Conservation (phyloP, 371 early-diverging fungal species). For the Basidiobolus meristosporus region DNA sequence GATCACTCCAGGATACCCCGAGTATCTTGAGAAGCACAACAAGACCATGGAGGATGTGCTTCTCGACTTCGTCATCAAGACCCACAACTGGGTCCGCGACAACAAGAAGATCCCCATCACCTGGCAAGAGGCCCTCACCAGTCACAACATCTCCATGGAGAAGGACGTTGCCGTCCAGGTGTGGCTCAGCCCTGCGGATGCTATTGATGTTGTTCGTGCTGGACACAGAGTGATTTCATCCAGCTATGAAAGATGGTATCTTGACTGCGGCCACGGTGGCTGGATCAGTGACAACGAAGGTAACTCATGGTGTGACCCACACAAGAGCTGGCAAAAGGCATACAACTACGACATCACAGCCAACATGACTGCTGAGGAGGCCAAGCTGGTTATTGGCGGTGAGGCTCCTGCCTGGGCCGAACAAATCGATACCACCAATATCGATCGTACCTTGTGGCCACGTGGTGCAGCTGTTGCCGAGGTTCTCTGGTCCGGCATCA, state of each 20-base stretch:
- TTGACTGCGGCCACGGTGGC: constrained; percentile 44
- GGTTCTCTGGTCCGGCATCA: constrained; percentile 51
- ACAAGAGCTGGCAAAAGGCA: constrained; percentile 64
- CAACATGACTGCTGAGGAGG: constrained; percentile 8
- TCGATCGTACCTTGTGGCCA: constrained; percentile 52
- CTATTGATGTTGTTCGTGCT: constrained; percentile 32
- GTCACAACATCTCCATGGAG: constrained; percentile 16
- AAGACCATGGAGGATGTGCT: constrained; percentile 8
- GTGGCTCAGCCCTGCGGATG: constrained; percentile 24
- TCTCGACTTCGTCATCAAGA: constrained; percentile 7
- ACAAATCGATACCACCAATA: constrained; percentile 33
- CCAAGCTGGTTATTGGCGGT: no score
- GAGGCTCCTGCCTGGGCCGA: constrained; percentile 58
- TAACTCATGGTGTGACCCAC: constrained; percentile 59
- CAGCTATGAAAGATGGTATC: no score
- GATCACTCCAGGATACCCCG: constrained; percentile 11
- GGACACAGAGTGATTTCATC: no score
- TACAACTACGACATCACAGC: constrained; percentile 34
- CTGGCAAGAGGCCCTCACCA: constrained; percentile 31
- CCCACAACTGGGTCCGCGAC: constrained; percentile 8
- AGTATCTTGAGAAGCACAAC: constrained; percentile 10
- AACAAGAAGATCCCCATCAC: constrained; percentile 22
- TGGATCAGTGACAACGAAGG: no score
- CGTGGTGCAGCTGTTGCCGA: constrained; percentile 55
- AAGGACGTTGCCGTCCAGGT: constrained; percentile 27